These are phyloP conservation scores for Myxozyma sirexii DNA, from an alignment of 805 yeast species.

Conservation along the genomic window DNA sequence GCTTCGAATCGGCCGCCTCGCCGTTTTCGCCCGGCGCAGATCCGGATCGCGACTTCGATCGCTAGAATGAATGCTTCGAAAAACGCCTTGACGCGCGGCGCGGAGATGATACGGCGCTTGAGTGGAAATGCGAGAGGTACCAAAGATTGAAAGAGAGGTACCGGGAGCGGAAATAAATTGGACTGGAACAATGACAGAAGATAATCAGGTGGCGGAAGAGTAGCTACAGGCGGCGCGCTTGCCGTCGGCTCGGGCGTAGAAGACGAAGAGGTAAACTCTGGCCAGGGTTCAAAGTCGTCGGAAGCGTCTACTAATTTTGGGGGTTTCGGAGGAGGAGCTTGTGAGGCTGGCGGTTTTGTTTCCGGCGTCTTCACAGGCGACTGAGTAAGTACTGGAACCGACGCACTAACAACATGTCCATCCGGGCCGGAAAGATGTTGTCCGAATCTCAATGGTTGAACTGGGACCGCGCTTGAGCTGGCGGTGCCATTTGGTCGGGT, in stretches of 20 bases:
- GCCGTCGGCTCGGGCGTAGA: background rate
- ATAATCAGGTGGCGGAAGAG: constrained; percentile 25
- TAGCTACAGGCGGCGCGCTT: background rate
- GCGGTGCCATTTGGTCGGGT: background rate
- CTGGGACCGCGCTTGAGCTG: background rate
- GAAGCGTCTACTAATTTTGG: constrained; percentile 18
- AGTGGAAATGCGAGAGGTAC: constrained; percentile 32
- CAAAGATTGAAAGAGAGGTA: constrained; percentile 24
- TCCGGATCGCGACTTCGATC: constrained; percentile 29
- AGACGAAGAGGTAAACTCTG: constrained; percentile 10
- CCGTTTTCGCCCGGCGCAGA: constrained; percentile 33
- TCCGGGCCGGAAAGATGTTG: constrained; percentile 11
- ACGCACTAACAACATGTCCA: background rate
- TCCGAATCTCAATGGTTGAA: constrained; percentile 8
- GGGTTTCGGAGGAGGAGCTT: background rate
- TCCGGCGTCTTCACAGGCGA: background rate
- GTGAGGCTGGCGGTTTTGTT: background rate
- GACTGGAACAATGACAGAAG: constrained; percentile 28
- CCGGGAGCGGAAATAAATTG: constrained; percentile 30
- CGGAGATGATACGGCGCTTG: constrained; percentile 27
- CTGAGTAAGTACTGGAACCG: background rate
- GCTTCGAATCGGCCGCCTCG: constrained; percentile 29
- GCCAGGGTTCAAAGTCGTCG: constrained; percentile 27
- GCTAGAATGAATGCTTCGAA: constrained; percentile 23
- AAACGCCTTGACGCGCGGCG: constrained; percentile 21